These are phyloP conservation scores for Botryotinia calthae DNA, from an alignment of 2,329 filamentous ascomycete genomes.

Conservation along the genomic window DNA sequence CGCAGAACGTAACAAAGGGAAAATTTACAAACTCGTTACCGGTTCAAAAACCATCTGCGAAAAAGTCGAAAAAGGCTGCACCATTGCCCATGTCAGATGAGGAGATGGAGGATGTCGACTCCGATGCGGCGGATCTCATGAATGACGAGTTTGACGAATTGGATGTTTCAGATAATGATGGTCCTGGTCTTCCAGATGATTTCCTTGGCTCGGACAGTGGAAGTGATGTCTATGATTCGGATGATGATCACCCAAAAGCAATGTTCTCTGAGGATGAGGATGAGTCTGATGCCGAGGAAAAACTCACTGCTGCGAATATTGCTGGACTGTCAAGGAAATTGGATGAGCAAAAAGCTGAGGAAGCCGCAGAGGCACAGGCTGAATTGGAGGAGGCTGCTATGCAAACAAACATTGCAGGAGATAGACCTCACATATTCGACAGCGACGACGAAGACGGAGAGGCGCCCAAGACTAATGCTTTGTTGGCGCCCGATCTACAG, in stretches of 20 bases:
- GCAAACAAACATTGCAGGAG: slow-evolving; percentile 89
- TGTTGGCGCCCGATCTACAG: slow-evolving; percentile 85
- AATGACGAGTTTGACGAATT: slow-evolving; percentile 45
- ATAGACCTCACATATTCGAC: slow-evolving; percentile 64
- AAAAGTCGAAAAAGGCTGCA: slow-evolving; percentile 40
- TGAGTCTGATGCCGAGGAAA: slow-evolving; percentile 83
- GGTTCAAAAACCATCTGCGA: slow-evolving; percentile 39
- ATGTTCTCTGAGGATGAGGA: slow-evolving; percentile 97
- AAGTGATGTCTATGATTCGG: slow-evolving; percentile 45
- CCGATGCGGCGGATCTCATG: slow-evolving; percentile 48
- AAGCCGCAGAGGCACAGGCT: slow-evolving; percentile 78
- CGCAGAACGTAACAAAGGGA: slow-evolving; percentile 36
- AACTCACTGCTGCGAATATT: slow-evolving; percentile 92
- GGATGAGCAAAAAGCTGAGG: slow-evolving; percentile 71
- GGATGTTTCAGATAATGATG: slow-evolving; percentile 37
- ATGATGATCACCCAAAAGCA: slow-evolving; percentile 58
- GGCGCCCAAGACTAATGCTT: slow-evolving; percentile 56
- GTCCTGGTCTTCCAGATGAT: slow-evolving; percentile 50
- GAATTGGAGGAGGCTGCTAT: slow-evolving; percentile 82
- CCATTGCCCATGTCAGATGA: slow-evolving; percentile 44
- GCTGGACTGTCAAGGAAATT: slow-evolving; percentile 84
- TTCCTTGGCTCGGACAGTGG: slow-evolving; percentile 48
- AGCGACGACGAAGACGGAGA: slow-evolving; percentile 61
- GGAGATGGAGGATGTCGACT: slow-evolving; percentile 41
- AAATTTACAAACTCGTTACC: slow-evolving; percentile 41